A percentile compares a stretch with the other conserved stretches of the same genome.
These are phyloP conservation scores for Drosera spatulata DNA, from an alignment of 179 eudicot species.

Conservation along the genomic window DNA sequence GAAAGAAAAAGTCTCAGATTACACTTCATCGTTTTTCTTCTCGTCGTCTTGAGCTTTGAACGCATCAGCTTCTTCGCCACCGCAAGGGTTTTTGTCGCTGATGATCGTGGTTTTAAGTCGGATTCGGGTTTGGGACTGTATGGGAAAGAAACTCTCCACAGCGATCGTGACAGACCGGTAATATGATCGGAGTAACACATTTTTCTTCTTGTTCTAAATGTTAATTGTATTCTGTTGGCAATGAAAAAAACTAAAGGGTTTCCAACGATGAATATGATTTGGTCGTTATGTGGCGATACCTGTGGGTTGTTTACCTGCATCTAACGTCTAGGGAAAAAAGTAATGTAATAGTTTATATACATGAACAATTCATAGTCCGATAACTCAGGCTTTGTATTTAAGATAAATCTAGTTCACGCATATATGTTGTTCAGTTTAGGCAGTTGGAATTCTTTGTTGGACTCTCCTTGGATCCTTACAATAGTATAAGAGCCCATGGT, in stretches of 20 bases:
- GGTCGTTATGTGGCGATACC: too few relatives aligned
- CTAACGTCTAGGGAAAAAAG: too few relatives aligned
- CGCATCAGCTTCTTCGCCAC: slow-evolving; percentile 16
- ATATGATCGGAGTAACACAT: too few relatives aligned
- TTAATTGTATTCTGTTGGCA: too few relatives aligned
- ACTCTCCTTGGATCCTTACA: not conserved
- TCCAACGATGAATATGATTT: too few relatives aligned
- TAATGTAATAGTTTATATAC: too few relatives aligned
- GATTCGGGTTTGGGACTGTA: not conserved
- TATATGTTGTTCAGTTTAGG: not conserved
- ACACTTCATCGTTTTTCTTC: slow-evolving; percentile 15
- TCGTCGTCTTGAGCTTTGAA: slow-evolving; percentile 25
- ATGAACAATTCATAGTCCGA: not conserved
- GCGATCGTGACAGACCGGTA: slow-evolving; percentile 29
- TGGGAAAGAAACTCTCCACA: not conserved
- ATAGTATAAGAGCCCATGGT: not conserved
- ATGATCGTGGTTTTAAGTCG: slow-evolving; percentile 9
- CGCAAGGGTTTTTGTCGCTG: slow-evolving; percentile 14
- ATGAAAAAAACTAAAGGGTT: too few relatives aligned
- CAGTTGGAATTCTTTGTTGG: not conserved
- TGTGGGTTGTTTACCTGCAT: too few relatives aligned
- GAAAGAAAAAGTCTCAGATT: slow-evolving; percentile 23
- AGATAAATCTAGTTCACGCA: not conserved
- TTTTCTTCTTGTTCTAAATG: too few relatives aligned
- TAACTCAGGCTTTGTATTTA: not conserved